Evolutionary conservation across 1,139 yeast genomes (phyloP).

Genomic region (Saccharomyces hybrid): DNA sequence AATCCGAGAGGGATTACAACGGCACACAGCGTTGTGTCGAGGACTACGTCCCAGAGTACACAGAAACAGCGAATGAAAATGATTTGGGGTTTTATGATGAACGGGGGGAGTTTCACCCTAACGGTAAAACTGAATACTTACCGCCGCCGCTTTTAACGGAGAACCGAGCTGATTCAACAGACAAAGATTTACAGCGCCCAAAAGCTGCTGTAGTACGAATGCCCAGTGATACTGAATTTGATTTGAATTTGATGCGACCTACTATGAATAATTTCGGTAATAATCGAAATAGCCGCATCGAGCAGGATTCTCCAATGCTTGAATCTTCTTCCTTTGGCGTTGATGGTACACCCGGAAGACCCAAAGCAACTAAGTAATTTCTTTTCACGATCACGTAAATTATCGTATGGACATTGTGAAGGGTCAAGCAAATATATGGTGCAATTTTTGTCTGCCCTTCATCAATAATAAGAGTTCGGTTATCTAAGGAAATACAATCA

Average conservation of each 20-base stretch:
- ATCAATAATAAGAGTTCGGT: too few species aligned
- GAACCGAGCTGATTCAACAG: slow-evolving; percentile 6
- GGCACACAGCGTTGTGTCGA: slow-evolving; percentile 35
- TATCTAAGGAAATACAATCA: too few species aligned
- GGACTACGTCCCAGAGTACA: slow-evolving; percentile 55
- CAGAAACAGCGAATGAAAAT: slow-evolving; percentile 53
- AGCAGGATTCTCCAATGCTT: background rate
- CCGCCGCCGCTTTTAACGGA: slow-evolving; percentile 20
- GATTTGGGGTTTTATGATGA: slow-evolving; percentile 78
- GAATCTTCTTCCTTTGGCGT: background rate
- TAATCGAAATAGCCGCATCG: background rate
- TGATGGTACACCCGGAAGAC: background rate
- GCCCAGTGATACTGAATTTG: slow-evolving; percentile 4
- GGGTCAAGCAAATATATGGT: too few species aligned
- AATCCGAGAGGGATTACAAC: slow-evolving; percentile 57
- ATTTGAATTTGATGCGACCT: slow-evolving; percentile 1
- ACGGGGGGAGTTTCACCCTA: slow-evolving; percentile 46
- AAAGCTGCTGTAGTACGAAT: slow-evolving; percentile 11
- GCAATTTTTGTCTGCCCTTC: too few species aligned
- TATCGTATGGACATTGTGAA: background rate
- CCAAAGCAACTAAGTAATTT: background rate
- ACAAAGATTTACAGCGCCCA: slow-evolving; percentile 7
- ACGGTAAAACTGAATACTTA: slow-evolving; percentile 19
- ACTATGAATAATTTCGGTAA: background rate
- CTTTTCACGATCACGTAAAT: background rate